Conservation (phyloP, 139 green algal genomes). For the Chlamydomonas applanata region DNA sequence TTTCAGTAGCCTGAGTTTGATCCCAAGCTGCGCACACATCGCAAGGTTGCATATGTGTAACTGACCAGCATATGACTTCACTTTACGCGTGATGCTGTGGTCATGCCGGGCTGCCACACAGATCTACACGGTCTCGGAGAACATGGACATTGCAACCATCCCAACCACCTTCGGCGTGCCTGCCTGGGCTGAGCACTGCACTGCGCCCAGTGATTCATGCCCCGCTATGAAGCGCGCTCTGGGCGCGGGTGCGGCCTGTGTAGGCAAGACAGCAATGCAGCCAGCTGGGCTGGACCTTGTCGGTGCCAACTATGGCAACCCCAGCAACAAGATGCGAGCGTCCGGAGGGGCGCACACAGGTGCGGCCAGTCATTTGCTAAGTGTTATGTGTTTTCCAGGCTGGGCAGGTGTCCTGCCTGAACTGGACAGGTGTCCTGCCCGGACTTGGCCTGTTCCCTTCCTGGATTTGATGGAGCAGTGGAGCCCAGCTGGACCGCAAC, state of each 20-base stretch:
- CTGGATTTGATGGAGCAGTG: no score
- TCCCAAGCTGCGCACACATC: no score
- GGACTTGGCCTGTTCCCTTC: no score
- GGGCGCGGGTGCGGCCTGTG: constrained; percentile 22
- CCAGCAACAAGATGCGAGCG: constrained; percentile 25
- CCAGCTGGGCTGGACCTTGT: constrained; percentile 26
- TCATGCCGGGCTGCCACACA: not conserved
- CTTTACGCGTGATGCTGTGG: no score
- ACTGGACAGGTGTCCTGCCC: not conserved
- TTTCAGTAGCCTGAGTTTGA: no score
- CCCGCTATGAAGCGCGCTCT: not conserved
- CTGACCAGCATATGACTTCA: no score
- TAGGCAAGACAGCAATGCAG: constrained; percentile 36
- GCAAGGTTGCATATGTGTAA: no score
- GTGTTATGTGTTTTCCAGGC: not conserved
- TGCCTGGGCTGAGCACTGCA: not conserved
- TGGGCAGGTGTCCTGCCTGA: not conserved
- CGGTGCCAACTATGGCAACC: constrained; percentile 36
- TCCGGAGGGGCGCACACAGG: constrained; percentile 35
- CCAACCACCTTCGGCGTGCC: constrained; percentile 27
- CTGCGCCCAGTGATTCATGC: not conserved
- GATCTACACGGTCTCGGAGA: constrained; percentile 35
- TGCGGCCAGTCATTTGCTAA: no score
- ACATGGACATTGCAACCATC: constrained; percentile 26
- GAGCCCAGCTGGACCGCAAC: no score